Evolutionary conservation across 2,329 filamentous ascomycete species (phyloP).

Genomic region (Aurifilum marmelostoma): DNA sequence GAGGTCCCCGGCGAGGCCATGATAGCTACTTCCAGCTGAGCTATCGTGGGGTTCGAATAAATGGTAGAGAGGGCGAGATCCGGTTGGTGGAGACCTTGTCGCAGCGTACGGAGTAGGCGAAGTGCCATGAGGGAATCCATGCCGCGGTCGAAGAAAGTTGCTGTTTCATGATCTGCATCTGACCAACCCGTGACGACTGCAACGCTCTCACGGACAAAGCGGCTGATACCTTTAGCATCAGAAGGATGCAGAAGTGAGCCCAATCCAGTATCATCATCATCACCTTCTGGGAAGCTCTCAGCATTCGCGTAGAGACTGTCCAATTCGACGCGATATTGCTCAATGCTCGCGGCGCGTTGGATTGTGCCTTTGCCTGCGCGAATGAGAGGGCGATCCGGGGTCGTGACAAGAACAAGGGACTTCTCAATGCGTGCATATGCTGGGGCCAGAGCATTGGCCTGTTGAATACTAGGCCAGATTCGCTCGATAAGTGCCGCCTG

Average conservation of each 20-base stretch:
- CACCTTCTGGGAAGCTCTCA: not conserved
- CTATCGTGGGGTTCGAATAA: no score
- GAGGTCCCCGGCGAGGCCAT: no score
- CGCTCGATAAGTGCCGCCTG: slow-evolving; percentile 32
- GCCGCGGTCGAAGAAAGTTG: slow-evolving; percentile 30
- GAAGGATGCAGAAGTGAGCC: no score
- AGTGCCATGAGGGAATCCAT: slow-evolving; percentile 33
- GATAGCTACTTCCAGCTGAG: no score
- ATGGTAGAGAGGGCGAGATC: no score
- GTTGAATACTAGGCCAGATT: slow-evolving; percentile 16
- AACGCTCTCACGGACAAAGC: slow-evolving; percentile 7
- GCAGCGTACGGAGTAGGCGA: no score
- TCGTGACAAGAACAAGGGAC: slow-evolving; percentile 44
- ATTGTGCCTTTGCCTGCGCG: slow-evolving; percentile 20
- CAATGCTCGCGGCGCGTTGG: slow-evolving; percentile 8
- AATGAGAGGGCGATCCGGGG: slow-evolving; percentile 40
- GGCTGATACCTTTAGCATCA: not conserved
- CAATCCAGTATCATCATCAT: no score
- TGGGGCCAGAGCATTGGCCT: slow-evolving; percentile 18
- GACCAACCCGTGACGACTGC: slow-evolving; percentile 15
- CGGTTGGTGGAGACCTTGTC: no score
- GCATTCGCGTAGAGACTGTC: slow-evolving; percentile 2
- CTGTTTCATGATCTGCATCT: slow-evolving; percentile 17
- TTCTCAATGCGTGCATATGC: slow-evolving; percentile 39
- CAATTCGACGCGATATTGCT: slow-evolving; percentile 27